These are phyloP conservation scores for Arthrobotrys sphaeroides DNA, from an alignment of 2,329 filamentous ascomycete species.

Conservation along the genomic window DNA sequence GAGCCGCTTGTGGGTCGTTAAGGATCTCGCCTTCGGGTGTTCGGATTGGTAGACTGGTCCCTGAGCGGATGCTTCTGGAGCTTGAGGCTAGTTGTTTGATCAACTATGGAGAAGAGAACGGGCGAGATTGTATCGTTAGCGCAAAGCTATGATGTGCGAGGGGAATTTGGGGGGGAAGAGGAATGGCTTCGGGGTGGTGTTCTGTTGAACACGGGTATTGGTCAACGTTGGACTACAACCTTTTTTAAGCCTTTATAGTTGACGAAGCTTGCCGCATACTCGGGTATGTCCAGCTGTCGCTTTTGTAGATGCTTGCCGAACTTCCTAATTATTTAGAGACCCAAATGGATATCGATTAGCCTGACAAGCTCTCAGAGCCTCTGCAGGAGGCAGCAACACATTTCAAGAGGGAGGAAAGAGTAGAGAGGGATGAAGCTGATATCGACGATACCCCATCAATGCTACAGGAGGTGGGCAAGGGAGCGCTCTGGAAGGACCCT, in stretches of 20 bases:
- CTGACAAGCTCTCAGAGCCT: background rate
- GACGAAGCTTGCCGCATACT: conserved; percentile 98
- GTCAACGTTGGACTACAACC: conserved; percentile 66
- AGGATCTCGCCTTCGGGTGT: conserved; percentile 53
- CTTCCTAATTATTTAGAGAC: conserved; percentile 73
- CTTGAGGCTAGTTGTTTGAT: conserved; percentile 53
- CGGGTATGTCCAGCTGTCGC: conserved; percentile 96
- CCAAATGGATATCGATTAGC: conserved; percentile 10
- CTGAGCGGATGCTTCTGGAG: conserved; percentile 49
- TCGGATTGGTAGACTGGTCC: conserved; percentile 38
- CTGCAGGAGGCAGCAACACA: conserved; percentile 27
- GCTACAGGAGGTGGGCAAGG: conserved; percentile 14
- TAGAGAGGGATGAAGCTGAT: background rate
- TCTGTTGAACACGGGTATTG: background rate
- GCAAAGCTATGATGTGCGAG: background rate
- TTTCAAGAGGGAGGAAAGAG: background rate
- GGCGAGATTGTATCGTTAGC: conserved; percentile 16
- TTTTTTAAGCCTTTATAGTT: conserved; percentile 99
- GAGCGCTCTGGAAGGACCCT: conserved; percentile 3
- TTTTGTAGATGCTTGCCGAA: conserved; percentile 99
- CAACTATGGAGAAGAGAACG: conserved; percentile 21
- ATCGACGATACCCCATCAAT: conserved; percentile 48
- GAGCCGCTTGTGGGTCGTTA: conserved; percentile 80
- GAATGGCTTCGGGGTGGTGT: background rate
- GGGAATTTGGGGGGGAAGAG: conserved; percentile 18